These are phyloP conservation scores for Perkinsus chesapeaki DNA, from an alignment of 169 alveolate species.

Conservation along the genomic window DNA sequence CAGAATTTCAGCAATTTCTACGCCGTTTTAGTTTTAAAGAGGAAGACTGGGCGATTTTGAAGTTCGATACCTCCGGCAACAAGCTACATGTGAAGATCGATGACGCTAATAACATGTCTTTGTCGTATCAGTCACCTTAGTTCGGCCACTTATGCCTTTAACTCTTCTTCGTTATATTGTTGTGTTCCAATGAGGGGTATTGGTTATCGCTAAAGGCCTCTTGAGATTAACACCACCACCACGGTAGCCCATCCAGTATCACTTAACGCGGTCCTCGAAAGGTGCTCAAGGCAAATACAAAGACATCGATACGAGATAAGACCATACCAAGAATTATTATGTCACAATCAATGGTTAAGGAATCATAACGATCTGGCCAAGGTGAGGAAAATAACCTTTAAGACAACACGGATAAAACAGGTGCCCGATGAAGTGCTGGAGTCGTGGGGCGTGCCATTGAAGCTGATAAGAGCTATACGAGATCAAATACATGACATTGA, in stretches of 20 bases:
- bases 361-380: not conserved
- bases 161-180: too few relatives aligned
- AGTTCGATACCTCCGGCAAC: too few relatives aligned
- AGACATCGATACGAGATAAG: not conserved
- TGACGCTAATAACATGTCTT: too few relatives aligned
- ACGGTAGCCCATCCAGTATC: not conserved
- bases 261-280: not conserved
- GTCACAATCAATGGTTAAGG: not conserved
- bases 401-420: not conserved
- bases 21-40: too few relatives aligned
- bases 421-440: not conserved
- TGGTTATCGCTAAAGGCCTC: too few relatives aligned
- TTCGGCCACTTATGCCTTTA: too few relatives aligned
- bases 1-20: too few relatives aligned
- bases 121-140: too few relatives aligned
- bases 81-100: too few relatives aligned
- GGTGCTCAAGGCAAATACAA: not conserved
- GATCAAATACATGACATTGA: not conserved
- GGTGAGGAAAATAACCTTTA: not conserved
- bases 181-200: too few relatives aligned
- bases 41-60: too few relatives aligned
- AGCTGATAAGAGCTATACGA: not conserved
- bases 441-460: not conserved
- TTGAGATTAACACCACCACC: not conserved
- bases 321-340: not conserved